phyloP scores from a whole-genome alignment of 371 early-diverging fungal genomes.

The Smittium mucronatum region DNA sequence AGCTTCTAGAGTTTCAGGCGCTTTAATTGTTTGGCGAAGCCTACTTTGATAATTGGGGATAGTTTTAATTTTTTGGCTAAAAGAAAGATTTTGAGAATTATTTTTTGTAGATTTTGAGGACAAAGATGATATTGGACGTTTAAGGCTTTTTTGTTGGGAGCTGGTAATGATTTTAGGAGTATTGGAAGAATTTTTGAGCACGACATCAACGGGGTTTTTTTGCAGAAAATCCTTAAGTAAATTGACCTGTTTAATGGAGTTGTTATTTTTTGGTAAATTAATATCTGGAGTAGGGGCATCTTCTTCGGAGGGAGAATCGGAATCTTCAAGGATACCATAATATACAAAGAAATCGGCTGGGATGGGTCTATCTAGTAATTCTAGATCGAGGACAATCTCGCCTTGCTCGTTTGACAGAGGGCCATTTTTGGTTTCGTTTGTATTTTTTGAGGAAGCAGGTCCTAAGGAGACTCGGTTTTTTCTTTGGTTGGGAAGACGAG shows the following conservation, averaged over 20 bases:
- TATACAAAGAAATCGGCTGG: slow-evolving; percentile 34
- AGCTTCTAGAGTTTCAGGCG: slow-evolving; percentile 21
- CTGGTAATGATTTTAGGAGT: neutral
- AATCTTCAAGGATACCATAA: slow-evolving; percentile 30
- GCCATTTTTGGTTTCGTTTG: neutral
- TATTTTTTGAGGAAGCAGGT: neutral
- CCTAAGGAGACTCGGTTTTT: slow-evolving; percentile 1
- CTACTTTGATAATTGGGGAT: neutral
- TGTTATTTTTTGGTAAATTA: neutral
- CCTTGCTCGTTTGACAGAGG: slow-evolving; percentile 13
- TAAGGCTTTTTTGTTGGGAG: neutral
- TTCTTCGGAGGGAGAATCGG: slow-evolving; percentile 12
- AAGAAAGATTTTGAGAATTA: neutral
- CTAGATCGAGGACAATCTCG: slow-evolving; percentile 14
- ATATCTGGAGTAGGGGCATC: neutral
- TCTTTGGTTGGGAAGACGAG: slow-evolving; percentile 1
- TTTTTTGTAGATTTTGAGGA: neutral
- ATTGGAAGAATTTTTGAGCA: neutral
- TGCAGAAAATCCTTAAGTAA: neutral
- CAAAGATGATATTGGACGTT: neutral
- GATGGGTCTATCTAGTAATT: slow-evolving; percentile 19
- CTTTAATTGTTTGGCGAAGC: slow-evolving; percentile 21
- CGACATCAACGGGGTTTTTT: neutral
- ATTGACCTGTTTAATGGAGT: neutral
- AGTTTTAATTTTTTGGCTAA: neutral